Percentiles rank a stretch among this genome's conserved stretches.
These are phyloP conservation scores for Corylus avellana DNA, from an alignment of 306 rosid species.

Conservation along the genomic window DNA sequence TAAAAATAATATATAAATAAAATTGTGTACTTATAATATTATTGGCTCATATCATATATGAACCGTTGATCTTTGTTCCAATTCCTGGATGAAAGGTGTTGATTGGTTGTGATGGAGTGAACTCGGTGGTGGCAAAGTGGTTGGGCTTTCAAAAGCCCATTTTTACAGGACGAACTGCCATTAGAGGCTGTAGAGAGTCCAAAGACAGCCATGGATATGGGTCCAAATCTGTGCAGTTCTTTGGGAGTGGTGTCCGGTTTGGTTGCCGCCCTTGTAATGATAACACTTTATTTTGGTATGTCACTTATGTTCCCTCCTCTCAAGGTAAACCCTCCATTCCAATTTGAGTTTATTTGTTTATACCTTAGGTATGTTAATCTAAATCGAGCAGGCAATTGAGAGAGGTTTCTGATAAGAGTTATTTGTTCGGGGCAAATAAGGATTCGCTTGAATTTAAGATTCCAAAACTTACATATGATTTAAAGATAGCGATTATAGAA, in stretches of 20 bases:
- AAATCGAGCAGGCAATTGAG: too few relatives aligned
- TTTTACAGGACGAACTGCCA: constrained; percentile 26
- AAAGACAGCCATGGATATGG: constrained; percentile 22
- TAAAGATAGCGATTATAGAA: too few relatives aligned
- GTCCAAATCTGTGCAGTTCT: constrained; percentile 28
- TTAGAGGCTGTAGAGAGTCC: constrained; percentile 10
- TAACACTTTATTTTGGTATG: constrained; percentile 28
- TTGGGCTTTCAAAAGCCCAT: constrained; percentile 17
- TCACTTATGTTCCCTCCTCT: constrained; percentile 30
- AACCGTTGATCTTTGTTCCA: too few relatives aligned
- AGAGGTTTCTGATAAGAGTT: too few relatives aligned
- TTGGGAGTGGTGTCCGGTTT: constrained; percentile 30
- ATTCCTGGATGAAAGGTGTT: constrained; percentile 11
- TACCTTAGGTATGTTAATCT: too few relatives aligned
- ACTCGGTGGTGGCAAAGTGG: constrained; percentile 33
- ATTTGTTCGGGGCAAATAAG: too few relatives aligned
- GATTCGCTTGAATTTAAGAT: too few relatives aligned
- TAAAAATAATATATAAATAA: too few relatives aligned
- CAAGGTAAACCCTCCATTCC: constrained; percentile 5
- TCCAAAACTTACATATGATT: too few relatives aligned
- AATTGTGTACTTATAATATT: too few relatives aligned
- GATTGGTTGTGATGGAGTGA: constrained; percentile 36
- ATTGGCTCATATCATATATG: too few relatives aligned
- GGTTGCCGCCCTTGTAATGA: constrained; percentile 30
- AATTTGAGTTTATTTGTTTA: too few relatives aligned